phyloP scores from a whole-genome alignment of 441 rosid species.

The Bocquillonia castaneifolia region DNA sequence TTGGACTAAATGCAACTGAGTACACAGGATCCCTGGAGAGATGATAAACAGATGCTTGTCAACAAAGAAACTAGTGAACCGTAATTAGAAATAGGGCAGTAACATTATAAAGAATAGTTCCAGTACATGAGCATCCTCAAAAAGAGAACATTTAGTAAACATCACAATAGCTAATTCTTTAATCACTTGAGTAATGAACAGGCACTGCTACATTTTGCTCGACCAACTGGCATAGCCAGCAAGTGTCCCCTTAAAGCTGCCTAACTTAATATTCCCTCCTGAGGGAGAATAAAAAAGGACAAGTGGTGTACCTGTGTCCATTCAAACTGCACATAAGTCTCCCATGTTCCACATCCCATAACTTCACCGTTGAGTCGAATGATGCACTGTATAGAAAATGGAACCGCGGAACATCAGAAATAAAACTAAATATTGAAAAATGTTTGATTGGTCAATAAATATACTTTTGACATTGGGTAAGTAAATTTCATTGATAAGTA shows the following conservation, averaged over 20 bases:
- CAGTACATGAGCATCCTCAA: background rate
- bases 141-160: background rate
- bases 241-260: background rate
- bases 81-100: conserved; percentile 6
- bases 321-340: conserved; percentile 79
- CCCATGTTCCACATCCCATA: conserved; percentile 93
- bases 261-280: background rate
- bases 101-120: background rate
- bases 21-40: conserved; percentile 84
- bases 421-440: background rate
- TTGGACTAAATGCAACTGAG: conserved; percentile 95
- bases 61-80: background rate
- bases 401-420: conserved; percentile 7
- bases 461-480: background rate
- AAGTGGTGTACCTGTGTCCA: conserved; percentile 73
- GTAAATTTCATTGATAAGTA: background rate
- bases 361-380: conserved; percentile 92
- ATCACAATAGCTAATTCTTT: background rate
- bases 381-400: conserved; percentile 61
- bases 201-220: background rate
- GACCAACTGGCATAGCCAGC: background rate
- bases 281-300: background rate
- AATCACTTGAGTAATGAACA: background rate
- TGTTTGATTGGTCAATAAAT: background rate
- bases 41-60: conserved; percentile 8